Evolutionary conservation across 805 yeast species (phyloP).

Genomic region (Cephaloascus fragrans): DNA sequence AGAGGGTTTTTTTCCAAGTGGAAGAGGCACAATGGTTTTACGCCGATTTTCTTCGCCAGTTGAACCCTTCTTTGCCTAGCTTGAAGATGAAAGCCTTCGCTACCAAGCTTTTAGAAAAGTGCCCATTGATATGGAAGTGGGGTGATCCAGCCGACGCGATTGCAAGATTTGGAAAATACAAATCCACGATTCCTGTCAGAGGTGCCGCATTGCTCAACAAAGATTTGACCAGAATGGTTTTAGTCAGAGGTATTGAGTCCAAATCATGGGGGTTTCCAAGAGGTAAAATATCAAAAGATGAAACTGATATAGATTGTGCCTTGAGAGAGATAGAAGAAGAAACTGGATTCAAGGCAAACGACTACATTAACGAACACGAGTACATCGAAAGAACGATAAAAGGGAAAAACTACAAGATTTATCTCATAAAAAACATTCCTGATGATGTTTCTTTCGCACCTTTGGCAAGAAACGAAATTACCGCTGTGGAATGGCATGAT

Average conservation of each 20-base stretch:
- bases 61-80: constrained; percentile 68
- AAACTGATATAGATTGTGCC: constrained; percentile 82
- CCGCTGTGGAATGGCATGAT: constrained; percentile 71
- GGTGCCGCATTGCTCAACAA: constrained; percentile 86
- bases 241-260: constrained; percentile 81
- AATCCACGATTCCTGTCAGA: constrained; percentile 86
- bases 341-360: constrained; percentile 79
- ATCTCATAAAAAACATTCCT: constrained; percentile 67
- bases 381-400: constrained; percentile 71
- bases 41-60: constrained; percentile 66
- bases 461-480: constrained; percentile 79
- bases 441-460: constrained; percentile 72
- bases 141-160: constrained; percentile 75
- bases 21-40: constrained; percentile 99
- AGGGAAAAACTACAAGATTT: constrained; percentile 83
- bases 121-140: constrained; percentile 80
- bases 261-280: constrained; percentile 90
- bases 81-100: constrained; percentile 74
- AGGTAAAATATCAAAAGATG: constrained; percentile 93
- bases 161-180: constrained; percentile 72
- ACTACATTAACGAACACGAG: constrained; percentile 56
- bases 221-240: constrained; percentile 55
- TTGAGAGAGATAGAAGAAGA: constrained; percentile 88
- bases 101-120: constrained; percentile 51
- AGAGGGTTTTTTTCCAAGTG: constrained; percentile 81